A percentile compares a stretch with the other conserved stretches of the same genome.
phyloP scores from a whole-genome alignment of 495 filamentous ascomycete genomes.

The Talaromyces wortmannii region DNA sequence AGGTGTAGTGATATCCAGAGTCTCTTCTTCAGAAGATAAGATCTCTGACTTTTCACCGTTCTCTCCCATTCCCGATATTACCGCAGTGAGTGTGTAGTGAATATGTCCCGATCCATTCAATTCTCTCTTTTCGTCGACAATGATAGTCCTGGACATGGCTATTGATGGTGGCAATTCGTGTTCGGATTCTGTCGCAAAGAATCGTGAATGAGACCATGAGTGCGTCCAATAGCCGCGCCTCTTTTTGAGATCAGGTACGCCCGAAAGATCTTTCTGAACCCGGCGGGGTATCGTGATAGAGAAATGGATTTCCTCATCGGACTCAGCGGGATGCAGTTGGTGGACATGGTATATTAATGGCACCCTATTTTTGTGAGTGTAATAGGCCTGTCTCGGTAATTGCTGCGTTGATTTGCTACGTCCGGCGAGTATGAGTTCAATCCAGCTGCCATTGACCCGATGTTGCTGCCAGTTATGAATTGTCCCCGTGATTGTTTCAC shows the following conservation, averaged over 20 bases:
- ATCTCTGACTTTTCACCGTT: not conserved
- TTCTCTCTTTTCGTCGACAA: not conserved
- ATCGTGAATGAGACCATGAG: not conserved
- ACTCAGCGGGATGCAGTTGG: not conserved
- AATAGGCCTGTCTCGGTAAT: not conserved
- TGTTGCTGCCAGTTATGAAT: conserved; percentile 1
- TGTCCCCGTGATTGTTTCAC: not conserved
- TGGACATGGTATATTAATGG: not conserved
- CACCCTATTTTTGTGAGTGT: not conserved
- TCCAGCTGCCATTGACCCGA: not conserved
- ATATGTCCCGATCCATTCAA: not conserved
- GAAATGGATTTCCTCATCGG: not conserved
- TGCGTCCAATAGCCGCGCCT: conserved; percentile 4
- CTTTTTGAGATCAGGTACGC: not conserved
- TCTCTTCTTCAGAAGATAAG: not conserved
- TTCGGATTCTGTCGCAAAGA: not conserved
- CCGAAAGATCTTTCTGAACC: not conserved
- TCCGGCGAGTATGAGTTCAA: not conserved
- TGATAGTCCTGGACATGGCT: not conserved
- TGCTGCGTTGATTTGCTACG: not conserved
- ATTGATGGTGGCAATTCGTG: conserved; percentile 3
- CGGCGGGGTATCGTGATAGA: not conserved
- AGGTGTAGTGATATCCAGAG: not conserved
- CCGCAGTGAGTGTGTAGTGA: not conserved
- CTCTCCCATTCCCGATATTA: not conserved